These are phyloP conservation scores for Fusarium neocosmosporiellum DNA, from an alignment of 2,329 filamentous ascomycete species.

Conservation along the genomic window DNA sequence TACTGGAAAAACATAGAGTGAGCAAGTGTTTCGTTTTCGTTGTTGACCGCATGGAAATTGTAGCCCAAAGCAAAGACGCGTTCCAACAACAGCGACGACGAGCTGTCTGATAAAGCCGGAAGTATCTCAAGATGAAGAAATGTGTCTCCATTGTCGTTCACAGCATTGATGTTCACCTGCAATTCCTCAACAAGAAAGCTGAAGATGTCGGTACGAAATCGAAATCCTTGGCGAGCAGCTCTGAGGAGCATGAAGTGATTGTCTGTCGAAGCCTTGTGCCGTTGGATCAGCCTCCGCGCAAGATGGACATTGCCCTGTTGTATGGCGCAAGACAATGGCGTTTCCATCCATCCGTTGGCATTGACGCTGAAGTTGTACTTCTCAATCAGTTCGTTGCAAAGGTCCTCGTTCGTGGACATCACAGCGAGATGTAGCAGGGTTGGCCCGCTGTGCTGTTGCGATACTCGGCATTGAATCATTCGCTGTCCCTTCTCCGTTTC, in stretches of 20 bases:
- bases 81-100: neutral
- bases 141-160: neutral
- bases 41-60: neutral
- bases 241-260: neutral
- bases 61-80: neutral
- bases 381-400: neutral
- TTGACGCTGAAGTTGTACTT: neutral
- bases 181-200: neutral
- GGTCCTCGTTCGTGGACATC: fast-evolving
- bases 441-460: neutral
- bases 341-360: too few relatives aligned
- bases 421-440: neutral
- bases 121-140: fast-evolving
- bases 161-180: neutral
- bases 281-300: neutral
- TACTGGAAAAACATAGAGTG: fast-evolving
- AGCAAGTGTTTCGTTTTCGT: neutral
- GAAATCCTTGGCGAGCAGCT: neutral
- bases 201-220: neutral
- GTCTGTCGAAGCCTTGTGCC: neutral
- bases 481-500: neutral
- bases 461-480: neutral
- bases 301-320: neutral
- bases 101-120: neutral
- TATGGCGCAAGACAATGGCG: neutral